Evolutionary conservation across 148 eudicot genomes (phyloP), one percentile per base, ranked within the genome.

Genomic region (Dianthus caryophyllus): DNA sequence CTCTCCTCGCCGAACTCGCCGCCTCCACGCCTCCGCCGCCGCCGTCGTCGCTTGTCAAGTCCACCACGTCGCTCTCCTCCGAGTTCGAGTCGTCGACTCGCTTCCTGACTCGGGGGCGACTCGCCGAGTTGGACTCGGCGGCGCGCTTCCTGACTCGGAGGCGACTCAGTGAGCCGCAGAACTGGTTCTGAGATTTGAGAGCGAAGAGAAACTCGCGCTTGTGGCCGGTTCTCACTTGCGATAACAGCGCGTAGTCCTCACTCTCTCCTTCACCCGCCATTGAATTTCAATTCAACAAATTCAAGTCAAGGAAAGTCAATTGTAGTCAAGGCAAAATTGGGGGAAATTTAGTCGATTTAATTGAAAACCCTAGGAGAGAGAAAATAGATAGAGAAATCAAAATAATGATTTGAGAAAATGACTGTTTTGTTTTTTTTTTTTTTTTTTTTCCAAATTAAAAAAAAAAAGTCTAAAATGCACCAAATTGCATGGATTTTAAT

Each of bases 181-280:
- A 65, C 49, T 86, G 85, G 18, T 77, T 74, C 55, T 84, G 96
- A 2, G 94, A 75, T 66, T 78, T 77, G 72, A 84, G 63, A 6
- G 88, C 89, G 61, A 76, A 91, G 69, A 39, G 72, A 39, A 70
- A 81, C 47, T 81, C 84, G 0, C 84, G 63, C 67, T 78, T 78
- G 16, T 41, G 75, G 15, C 84, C 81, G 15, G 58, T 15, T 48
- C 84, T 64, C 4, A 81, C 77, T 49, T 75, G 72, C 20, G 91
- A 81, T 17, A 81, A 51, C 14, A 81, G 73, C 73, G 77, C 83
- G 49, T 66, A 77, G 8, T 74, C 82, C 14, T 73, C 80, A 15
- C 71, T 14, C 2, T 58, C 68, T 0, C 74, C 78, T 30, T 22
- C 41, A 50, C 73, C 76, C 48, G 77, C 82, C 88, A 84, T 80